Conservation (phyloP, 108 stramenopile species). For the Parietichytrium sp. region DNA sequence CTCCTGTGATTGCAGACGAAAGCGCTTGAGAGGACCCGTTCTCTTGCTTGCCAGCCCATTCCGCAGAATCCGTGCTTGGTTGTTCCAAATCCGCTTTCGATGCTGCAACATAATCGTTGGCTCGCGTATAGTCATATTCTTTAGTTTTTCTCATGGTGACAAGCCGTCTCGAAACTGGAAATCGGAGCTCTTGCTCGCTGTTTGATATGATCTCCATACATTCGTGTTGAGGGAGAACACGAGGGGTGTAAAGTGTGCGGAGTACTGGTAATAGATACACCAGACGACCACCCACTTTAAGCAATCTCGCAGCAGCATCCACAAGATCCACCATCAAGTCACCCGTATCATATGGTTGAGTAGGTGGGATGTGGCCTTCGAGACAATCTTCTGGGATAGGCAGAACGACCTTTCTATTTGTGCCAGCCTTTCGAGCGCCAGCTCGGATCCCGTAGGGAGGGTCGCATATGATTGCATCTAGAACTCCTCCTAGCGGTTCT, state of each 20-base stretch:
- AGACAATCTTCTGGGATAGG: constrained; percentile 46
- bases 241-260: background rate
- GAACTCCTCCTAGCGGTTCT: constrained; percentile 31
- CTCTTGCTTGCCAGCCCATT: too few relatives aligned
- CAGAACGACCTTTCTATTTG: background rate
- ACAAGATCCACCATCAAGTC: constrained; percentile 51
- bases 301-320: constrained; percentile 41
- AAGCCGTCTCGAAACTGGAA: background rate
- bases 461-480: constrained; percentile 71
- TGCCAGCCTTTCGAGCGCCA: constrained; percentile 70
- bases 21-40: too few relatives aligned
- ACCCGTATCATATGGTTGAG: constrained; percentile 41
- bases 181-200: constrained; percentile 12
- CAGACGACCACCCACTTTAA: constrained; percentile 41
- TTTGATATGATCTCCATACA: constrained; percentile 30
- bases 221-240: constrained; percentile 38
- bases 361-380: constrained; percentile 54
- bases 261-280: constrained; percentile 51
- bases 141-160: constrained; percentile 26
- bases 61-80: too few relatives aligned
- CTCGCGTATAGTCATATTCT: background rate
- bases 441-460: constrained; percentile 81
- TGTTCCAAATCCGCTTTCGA: too few relatives aligned
- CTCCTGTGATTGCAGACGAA: too few relatives aligned
- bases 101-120: background rate